Evolutionary conservation across 2,329 filamentous ascomycete genomes (phyloP).

Genomic region (Aspergillus sp.): DNA sequence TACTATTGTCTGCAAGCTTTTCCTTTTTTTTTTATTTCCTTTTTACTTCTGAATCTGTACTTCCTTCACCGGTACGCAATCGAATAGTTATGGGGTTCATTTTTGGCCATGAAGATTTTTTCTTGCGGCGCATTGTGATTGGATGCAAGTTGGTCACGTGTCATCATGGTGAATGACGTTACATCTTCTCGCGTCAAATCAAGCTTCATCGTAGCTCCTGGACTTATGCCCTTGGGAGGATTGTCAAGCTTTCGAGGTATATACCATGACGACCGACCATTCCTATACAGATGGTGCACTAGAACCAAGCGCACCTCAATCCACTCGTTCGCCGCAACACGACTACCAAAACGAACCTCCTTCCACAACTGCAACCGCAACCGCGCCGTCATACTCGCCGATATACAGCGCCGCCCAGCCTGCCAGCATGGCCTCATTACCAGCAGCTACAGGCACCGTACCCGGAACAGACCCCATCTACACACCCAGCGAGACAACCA

Average conservation of each 20-base stretch:
- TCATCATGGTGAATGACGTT: not conserved
- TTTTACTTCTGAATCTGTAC: slow-evolving; percentile 18
- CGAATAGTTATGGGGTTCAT: slow-evolving; percentile 2
- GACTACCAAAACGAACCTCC: not conserved
- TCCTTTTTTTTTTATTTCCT: slow-evolving; percentile 26
- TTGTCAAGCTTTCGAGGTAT: too few species aligned
- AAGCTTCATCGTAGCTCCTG: not conserved
- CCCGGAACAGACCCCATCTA: not conserved
- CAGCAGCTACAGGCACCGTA: not conserved
- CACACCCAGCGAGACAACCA: slow-evolving; percentile 20
- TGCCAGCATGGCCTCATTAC: not conserved
- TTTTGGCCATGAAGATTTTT: not conserved
- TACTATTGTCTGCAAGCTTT: slow-evolving; percentile 39
- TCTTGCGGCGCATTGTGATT: not conserved
- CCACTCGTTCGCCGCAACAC: not conserved
- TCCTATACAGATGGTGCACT: not conserved
- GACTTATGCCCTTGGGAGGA: too few species aligned
- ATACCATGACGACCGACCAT: too few species aligned
- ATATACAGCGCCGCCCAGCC: slow-evolving; percentile 16
- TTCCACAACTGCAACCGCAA: slow-evolving; percentile 13
- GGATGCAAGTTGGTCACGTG: not conserved
- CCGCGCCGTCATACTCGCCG: slow-evolving; percentile 27
- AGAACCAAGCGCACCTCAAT: not conserved
- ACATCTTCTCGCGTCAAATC: not conserved
- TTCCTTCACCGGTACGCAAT: slow-evolving; percentile 11